Evolutionary conservation across 2,329 filamentous ascomycete genomes (phyloP).

Genomic region (Mollisia scopiformis): DNA sequence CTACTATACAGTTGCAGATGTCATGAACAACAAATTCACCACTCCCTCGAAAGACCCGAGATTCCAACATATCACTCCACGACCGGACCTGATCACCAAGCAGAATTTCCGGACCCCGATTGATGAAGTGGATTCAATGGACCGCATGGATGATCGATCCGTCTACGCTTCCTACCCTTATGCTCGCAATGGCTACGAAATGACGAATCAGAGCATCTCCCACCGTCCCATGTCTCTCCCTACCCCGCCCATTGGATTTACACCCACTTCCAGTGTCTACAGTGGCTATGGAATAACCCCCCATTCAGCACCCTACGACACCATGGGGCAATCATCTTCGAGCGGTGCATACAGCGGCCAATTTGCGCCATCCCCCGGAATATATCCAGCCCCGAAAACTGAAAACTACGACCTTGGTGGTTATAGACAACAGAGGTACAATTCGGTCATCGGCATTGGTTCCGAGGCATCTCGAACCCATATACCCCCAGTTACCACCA

Average conservation of each 20-base stretch:
- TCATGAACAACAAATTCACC: constrained; percentile 57
- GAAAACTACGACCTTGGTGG: constrained; percentile 29
- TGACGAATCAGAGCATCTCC: constrained; percentile 35
- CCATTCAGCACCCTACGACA: constrained; percentile 25
- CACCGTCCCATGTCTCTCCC: constrained; percentile 34
- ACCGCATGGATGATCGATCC: constrained; percentile 33
- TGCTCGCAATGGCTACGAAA: constrained; percentile 32
- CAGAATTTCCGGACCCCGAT: constrained; percentile 70
- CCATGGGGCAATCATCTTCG: constrained; percentile 19
- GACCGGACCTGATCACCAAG: constrained; percentile 58
- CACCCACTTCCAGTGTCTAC: constrained; percentile 19
- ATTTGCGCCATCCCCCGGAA: constrained; percentile 24
- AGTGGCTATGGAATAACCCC: constrained; percentile 25
- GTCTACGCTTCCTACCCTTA: constrained; percentile 30
- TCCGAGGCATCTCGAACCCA: constrained; percentile 22
- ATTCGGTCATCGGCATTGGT: constrained; percentile 28
- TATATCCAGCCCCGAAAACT: constrained; percentile 29
- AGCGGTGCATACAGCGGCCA: constrained; percentile 22
- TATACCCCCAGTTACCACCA: constrained; percentile 24
- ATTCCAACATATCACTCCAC: constrained; percentile 55
- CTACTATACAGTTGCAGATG: constrained; percentile 84
- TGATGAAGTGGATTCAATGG: constrained; percentile 56
- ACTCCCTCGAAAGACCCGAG: constrained; percentile 59
- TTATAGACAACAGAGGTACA: constrained; percentile 30
- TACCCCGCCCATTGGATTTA: constrained; percentile 31